A percentile compares a stretch with the other conserved stretches of the same genome.
Conservation (phyloP, 176 grass and related monocot species). For the Cenchrus fungigraminus region DNA sequence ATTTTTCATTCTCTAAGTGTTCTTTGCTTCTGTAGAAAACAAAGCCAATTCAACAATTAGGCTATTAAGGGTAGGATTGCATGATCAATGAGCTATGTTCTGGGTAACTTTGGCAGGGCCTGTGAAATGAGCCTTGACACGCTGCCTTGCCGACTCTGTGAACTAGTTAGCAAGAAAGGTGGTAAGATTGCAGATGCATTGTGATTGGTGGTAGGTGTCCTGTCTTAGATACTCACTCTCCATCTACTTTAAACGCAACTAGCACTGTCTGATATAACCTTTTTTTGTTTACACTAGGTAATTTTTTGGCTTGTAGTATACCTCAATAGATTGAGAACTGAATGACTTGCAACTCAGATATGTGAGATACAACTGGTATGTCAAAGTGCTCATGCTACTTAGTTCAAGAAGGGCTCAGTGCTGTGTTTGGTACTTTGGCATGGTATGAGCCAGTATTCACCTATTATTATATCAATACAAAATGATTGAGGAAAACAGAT, state of each 20-base stretch:
- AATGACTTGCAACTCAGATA: neutral
- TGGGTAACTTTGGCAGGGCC: slow-evolving; percentile 76
- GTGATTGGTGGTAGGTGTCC: slow-evolving; percentile 47
- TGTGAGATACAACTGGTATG: slow-evolving; percentile 13
- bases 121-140: slow-evolving; percentile 86
- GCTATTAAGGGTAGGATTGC: too few species aligned
- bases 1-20: neutral
- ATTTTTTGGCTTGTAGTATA: neutral
- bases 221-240: neutral
- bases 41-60: too few species aligned
- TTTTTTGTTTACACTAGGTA: slow-evolving; percentile 39
- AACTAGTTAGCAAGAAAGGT: slow-evolving; percentile 73
- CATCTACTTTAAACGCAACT: neutral
- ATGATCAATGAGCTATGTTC: neutral
- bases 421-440: neutral
- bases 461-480: neutral
- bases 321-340: too few species aligned
- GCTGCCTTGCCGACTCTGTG: slow-evolving; percentile 81
- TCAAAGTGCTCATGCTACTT: slow-evolving; percentile 1
- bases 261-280: slow-evolving; percentile 19
- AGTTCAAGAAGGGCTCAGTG: neutral
- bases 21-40: too few species aligned
- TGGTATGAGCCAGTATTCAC: neutral
- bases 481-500: neutral
- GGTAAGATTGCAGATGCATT: slow-evolving; percentile 63